Conservation (phyloP, 176 grass and related monocot genomes). For the Triticum dicoccoides region DNA sequence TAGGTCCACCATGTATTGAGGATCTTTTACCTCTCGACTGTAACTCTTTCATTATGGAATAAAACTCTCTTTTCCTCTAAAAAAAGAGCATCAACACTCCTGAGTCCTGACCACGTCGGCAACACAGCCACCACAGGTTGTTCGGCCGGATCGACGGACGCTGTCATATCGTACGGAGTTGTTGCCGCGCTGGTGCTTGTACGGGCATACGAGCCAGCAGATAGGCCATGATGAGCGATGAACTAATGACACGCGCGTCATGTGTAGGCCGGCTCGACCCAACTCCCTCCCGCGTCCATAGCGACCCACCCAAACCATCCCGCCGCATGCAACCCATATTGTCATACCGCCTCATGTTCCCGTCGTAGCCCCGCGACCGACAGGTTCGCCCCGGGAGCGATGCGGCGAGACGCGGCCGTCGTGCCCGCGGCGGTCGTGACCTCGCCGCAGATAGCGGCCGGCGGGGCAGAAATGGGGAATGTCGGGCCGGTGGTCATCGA, state of each 20-base stretch:
- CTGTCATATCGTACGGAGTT: background rate
- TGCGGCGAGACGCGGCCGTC: slow-evolving; percentile 39
- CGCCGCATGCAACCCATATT: background rate
- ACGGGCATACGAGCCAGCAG: background rate
- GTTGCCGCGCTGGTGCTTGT: background rate
- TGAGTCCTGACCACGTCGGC: no score
- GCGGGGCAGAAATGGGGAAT: background rate
- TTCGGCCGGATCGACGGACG: no score
- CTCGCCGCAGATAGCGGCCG: slow-evolving; percentile 1
- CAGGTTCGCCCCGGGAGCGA: background rate
- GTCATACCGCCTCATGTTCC: background rate
- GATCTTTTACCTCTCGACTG: no score
- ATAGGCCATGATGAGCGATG: no score
- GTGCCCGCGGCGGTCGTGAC: slow-evolving; percentile 17
- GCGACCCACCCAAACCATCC: background rate
- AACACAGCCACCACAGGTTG: no score
- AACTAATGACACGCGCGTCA: background rate
- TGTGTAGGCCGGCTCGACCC: background rate
- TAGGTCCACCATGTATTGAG: no score
- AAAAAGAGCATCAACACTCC: no score
- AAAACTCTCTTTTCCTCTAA: no score
- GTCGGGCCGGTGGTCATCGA: background rate
- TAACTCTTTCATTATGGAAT: no score
- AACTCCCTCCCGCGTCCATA: background rate
- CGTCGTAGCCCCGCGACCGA: background rate